phyloP scores from a whole-genome alignment of 1,284 basidiomycete species.

The Coniophora puteana region DNA sequence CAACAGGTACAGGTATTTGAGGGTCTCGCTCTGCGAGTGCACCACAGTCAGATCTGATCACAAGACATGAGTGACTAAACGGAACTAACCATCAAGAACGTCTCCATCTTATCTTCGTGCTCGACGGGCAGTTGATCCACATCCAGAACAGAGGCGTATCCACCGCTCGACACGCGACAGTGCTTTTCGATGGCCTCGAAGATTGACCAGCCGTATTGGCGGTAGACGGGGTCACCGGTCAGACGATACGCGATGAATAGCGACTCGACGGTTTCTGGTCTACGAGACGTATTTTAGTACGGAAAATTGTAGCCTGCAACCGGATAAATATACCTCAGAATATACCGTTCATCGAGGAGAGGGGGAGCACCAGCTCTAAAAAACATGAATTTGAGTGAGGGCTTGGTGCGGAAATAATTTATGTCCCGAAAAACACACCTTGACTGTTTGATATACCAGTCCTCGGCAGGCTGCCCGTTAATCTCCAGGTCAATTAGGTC shows the following conservation, averaged over 20 bases:
- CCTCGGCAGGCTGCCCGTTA: slow-evolving; percentile 35
- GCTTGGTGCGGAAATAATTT: neutral
- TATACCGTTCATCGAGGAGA: slow-evolving; percentile 85
- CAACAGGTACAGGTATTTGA: slow-evolving; percentile 92
- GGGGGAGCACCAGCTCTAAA: slow-evolving; percentile 45
- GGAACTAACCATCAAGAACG: slow-evolving; percentile 77
- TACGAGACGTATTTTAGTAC: slow-evolving; percentile 22
- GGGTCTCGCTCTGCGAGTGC: slow-evolving; percentile 70
- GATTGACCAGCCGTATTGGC: slow-evolving; percentile 86
- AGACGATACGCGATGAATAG: slow-evolving; percentile 86
- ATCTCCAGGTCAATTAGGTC: slow-evolving; percentile 42
- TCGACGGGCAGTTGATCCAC: slow-evolving; percentile 71
- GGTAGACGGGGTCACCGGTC: slow-evolving; percentile 81
- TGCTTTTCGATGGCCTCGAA: slow-evolving; percentile 89
- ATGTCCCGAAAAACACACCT: slow-evolving; percentile 34
- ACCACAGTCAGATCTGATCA: slow-evolving; percentile 6
- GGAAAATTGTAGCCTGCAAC: neutral
- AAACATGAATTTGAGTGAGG: slow-evolving; percentile 1
- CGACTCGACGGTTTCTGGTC: slow-evolving; percentile 94
- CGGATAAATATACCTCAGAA: slow-evolving; percentile 56
- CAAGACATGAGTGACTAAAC: neutral
- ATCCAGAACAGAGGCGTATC: slow-evolving; percentile 83
- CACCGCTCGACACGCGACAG: slow-evolving; percentile 72
- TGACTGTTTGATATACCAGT: slow-evolving; percentile 89
- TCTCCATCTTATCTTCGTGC: slow-evolving; percentile 92